phyloP scores from a whole-genome alignment of 2,329 filamentous ascomycete genomes.

The Dryadomyces sulphureus region DNA sequence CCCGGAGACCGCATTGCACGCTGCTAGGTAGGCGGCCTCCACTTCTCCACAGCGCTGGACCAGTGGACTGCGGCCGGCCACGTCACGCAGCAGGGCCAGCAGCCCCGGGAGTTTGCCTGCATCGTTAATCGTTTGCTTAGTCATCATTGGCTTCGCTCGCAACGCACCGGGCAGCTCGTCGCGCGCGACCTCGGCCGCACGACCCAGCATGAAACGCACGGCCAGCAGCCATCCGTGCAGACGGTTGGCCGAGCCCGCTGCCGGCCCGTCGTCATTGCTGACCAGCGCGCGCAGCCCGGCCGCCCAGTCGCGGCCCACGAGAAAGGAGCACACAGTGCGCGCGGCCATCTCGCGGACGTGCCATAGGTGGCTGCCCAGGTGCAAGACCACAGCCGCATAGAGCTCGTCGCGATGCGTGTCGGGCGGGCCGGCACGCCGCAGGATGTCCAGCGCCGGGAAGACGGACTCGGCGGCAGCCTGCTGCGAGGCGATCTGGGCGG shows the following conservation, averaged over 20 bases:
- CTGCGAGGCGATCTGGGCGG: conserved; percentile 8
- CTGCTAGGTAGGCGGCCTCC: conserved; percentile 29
- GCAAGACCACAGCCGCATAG: conserved; percentile 39
- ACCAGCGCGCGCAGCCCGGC: conserved; percentile 23
- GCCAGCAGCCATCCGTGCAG: conserved; percentile 45
- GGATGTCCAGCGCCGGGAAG: conserved; percentile 70
- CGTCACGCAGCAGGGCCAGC: conserved; percentile 1
- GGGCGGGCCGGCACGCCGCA: conserved; percentile 57
- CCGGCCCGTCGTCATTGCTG: conserved; percentile 13
- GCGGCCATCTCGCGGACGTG: conserved; percentile 71
- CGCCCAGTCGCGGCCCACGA: conserved; percentile 37
- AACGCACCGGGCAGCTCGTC: conserved; percentile 24
- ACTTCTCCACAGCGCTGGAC: conserved; percentile 22
- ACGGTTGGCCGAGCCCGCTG: conserved; percentile 26
- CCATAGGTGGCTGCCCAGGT: conserved; percentile 60
- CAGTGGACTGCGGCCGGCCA: conserved; percentile 5
- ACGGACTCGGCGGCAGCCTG: conserved; percentile 48
- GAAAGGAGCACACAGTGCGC: conserved; percentile 51
- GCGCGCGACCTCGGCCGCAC: conserved; percentile 24
- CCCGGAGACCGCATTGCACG: conserved; percentile 25
- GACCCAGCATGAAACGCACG: conserved; percentile 40
- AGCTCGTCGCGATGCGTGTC: conserved; percentile 38
- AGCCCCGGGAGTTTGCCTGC: conserved; percentile 4
- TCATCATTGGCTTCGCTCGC: too few relatives aligned
- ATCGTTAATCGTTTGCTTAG: not conserved